phyloP scores from a whole-genome alignment of 1,139 yeast species.

The Suhomyces anneliseae region DNA sequence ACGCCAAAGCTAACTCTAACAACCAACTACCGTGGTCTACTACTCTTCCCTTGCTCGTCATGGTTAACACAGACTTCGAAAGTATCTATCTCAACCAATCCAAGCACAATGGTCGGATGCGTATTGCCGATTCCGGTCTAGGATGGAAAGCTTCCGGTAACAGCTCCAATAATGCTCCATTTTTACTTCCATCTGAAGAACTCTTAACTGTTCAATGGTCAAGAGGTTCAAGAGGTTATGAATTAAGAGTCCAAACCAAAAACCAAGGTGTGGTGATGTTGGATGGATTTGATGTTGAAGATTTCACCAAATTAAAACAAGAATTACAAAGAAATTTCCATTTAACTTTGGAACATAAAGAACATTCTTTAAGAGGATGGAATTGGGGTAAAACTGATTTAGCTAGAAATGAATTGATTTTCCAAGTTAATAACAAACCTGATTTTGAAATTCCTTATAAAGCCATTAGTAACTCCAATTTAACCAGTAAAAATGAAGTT shows the following conservation, averaged over 20 bases:
- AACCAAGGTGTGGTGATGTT: slow-evolving; percentile 82
- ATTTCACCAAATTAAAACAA: slow-evolving; percentile 75
- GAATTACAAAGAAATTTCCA: slow-evolving; percentile 79
- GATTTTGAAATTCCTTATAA: slow-evolving; percentile 87
- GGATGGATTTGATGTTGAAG: slow-evolving; percentile 89
- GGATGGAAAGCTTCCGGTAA: slow-evolving; percentile 84
- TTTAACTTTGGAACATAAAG: slow-evolving; percentile 73
- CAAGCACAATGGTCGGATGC: slow-evolving; percentile 79
- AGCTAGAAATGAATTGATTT: slow-evolving; percentile 87
- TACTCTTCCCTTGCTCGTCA: slow-evolving; percentile 12
- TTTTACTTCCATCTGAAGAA: slow-evolving; percentile 82
- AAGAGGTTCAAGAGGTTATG: slow-evolving; percentile 89
- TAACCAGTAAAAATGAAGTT: slow-evolving; percentile 91
- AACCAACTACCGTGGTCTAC: not conserved
- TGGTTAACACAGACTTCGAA: slow-evolving; percentile 69
- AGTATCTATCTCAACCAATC: slow-evolving; percentile 88
- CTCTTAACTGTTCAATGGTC: slow-evolving; percentile 85
- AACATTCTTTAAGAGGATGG: slow-evolving; percentile 97
- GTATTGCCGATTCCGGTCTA: slow-evolving; percentile 90
- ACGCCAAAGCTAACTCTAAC: not conserved
- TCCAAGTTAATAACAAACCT: slow-evolving; percentile 85
- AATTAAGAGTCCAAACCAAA: slow-evolving; percentile 83
- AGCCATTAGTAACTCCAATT: slow-evolving; percentile 80
- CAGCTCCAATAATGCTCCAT: slow-evolving; percentile 61
- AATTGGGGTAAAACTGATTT: slow-evolving; percentile 96